Conservation (phyloP, 139 green algal species). For the Chlamydomonas incerta region DNA sequence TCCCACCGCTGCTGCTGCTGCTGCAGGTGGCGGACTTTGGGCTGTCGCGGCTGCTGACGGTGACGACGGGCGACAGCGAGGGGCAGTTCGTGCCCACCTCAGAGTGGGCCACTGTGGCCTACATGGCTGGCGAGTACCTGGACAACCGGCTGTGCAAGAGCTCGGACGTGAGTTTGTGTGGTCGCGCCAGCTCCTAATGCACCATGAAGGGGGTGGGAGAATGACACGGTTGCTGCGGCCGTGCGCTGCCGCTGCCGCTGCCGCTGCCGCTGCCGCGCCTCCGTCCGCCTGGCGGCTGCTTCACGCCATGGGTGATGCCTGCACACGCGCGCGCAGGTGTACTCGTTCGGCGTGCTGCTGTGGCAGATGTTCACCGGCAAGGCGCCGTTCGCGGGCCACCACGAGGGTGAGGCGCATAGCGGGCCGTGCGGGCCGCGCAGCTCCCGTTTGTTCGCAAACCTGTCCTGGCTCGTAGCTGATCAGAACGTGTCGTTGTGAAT, state of each 20-base stretch:
- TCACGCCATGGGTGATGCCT: neutral
- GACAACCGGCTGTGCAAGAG: conserved; percentile 32
- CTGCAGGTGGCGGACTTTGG: conserved; percentile 38
- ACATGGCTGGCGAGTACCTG: conserved; percentile 39
- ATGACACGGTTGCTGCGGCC: too few relatives aligned
- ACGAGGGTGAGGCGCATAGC: neutral
- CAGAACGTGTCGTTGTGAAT: too few relatives aligned
- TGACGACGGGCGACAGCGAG: too few relatives aligned
- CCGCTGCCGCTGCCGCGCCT: neutral
- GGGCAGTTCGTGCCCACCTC: neutral
- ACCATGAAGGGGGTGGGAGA: too few relatives aligned
- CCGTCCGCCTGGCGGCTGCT: too few relatives aligned
- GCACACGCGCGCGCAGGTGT: conserved; percentile 1
- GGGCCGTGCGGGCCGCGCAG: too few relatives aligned
- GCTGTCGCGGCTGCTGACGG: neutral
- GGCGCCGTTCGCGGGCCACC: conserved; percentile 28
- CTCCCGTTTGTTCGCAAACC: too few relatives aligned
- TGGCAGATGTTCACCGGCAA: conserved; percentile 44
- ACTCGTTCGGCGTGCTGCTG: conserved; percentile 39
- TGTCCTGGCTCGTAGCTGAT: too few relatives aligned
- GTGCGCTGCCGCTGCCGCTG: neutral
- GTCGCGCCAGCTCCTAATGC: too few relatives aligned
- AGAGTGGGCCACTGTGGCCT: conserved; percentile 30
- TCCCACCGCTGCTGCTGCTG: too few relatives aligned
- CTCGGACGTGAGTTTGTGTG: conserved; percentile 32